These are phyloP conservation scores for Thielaviopsis musarum DNA, from an alignment of 2,329 filamentous ascomycete genomes.

Conservation along the genomic window DNA sequence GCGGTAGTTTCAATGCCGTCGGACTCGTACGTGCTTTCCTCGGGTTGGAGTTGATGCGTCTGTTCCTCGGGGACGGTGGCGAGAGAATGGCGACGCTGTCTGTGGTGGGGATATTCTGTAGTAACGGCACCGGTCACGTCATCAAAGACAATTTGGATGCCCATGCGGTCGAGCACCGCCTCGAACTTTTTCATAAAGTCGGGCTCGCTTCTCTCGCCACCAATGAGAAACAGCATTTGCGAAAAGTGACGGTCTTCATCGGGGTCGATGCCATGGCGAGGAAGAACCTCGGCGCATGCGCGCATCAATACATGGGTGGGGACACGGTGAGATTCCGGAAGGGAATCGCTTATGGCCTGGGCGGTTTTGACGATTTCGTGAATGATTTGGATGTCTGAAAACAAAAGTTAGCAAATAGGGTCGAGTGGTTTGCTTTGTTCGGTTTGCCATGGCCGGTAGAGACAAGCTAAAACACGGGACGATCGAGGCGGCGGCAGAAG, in stretches of 20 bases:
- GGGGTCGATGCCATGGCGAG: conserved; percentile 49
- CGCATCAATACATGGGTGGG: conserved; percentile 65
- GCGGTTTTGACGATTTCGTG: conserved; percentile 61
- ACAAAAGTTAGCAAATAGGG: conserved; percentile 13
- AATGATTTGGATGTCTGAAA: conserved; percentile 57
- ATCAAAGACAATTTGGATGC: conserved; percentile 52
- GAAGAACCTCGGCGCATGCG: conserved; percentile 65
- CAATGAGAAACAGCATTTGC: conserved; percentile 64
- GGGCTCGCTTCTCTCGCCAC: conserved; percentile 40
- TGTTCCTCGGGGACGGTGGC: conserved; percentile 10
- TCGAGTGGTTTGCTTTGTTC: background rate
- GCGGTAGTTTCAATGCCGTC: conserved; percentile 3
- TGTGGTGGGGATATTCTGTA: conserved; percentile 8
- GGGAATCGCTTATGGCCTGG: conserved; percentile 41
- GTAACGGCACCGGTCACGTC: conserved; percentile 11
- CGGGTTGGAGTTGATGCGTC: conserved; percentile 8
- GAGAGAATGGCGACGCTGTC: conserved; percentile 6
- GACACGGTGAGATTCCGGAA: conserved; percentile 43
- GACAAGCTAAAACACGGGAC: background rate
- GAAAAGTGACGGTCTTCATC: conserved; percentile 61
- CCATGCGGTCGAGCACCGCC: conserved; percentile 48
- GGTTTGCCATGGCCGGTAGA: background rate
- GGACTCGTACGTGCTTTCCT: conserved; percentile 10
- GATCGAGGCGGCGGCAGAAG: background rate
- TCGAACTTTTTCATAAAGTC: conserved; percentile 55